Base-by-base conservation (phyloP, 306 rosid genomes). In the Quercus variabilis region DNA sequence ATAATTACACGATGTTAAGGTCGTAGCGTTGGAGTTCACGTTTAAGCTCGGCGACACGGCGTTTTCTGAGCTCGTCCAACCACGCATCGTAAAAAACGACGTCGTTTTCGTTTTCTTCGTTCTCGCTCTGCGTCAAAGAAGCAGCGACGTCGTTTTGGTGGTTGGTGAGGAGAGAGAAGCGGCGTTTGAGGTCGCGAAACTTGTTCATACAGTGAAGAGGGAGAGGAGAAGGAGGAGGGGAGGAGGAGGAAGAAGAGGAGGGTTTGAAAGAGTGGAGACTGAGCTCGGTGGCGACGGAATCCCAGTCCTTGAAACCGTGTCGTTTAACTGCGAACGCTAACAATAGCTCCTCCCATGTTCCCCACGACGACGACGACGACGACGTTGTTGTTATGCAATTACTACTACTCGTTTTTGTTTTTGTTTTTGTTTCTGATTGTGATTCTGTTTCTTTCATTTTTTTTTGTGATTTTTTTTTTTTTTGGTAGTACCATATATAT, bases 301-400 rank as follows among this genome's bases (percentile, higher is more conserved):
- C 86, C 97, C 97, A 92, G 85, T 89, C 90, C 64, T 82, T 72
- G 81, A 78, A 80, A 67, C 97, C 97, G 81, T 92, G 92, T 74
- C 96, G 97, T 69, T 88, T 83, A 3, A 92, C 97, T 59, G 97
- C 97, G 75, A 55, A 81, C 1, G 90, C 96, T 1, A 92, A 86
- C 74, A 92, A 21, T 4, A 92, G 88, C 73, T 92, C 97, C 74
- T 92, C 97, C 96, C 90, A 86, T 56, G 97, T 89, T 23, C 92
- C 97, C 97, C 96, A 92, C 9, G 46, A 41, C 46, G 46, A 38
- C 46, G 46, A 38, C 46, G 46, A 6, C 11, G 46, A 6, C 43
- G 46, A 6, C 46, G 46, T 41, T 8, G 46, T 41, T 41, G 46
- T 41, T 41, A 41, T 41, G 0, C 46, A 41, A 41, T 41, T 41